A percentile compares a stretch with the other conserved stretches of the same genome.
Evolutionary conservation across 2,329 filamentous ascomycete genomes (phyloP).

Genomic region (Ophiostoma ips): DNA sequence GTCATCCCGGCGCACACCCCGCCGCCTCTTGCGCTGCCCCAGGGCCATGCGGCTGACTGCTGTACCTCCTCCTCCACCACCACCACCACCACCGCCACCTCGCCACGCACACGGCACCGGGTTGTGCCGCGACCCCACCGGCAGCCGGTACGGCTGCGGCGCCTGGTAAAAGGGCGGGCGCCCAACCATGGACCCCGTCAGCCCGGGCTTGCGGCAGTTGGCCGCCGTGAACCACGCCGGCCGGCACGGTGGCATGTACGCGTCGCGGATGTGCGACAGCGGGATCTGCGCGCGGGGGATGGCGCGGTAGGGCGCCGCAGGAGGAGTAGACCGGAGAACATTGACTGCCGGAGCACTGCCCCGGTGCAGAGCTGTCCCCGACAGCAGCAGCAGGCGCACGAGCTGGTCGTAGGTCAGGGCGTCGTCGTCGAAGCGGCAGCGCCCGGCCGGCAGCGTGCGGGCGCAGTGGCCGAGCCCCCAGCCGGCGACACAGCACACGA

Average conservation of each 20-base stretch:
- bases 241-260: neutral
- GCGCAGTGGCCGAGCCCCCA: slow-evolving; percentile 11
- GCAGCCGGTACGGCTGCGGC: slow-evolving; percentile 1
- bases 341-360: neutral
- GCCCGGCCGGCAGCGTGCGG: neutral
- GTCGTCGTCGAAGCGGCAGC: neutral
- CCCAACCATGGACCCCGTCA: neutral
- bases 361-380: slow-evolving; percentile 5
- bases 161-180: neutral
- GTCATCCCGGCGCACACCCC: too few relatives aligned
- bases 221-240: neutral
- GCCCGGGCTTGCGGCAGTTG: neutral
- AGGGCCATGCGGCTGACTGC: too few relatives aligned
- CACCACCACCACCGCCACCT: neutral
- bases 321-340: too few relatives aligned
- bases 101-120: neutral
- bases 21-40: too few relatives aligned
- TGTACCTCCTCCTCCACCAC: too few relatives aligned
- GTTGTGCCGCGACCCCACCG: neutral
- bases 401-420: slow-evolving; percentile 7
- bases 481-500: slow-evolving; percentile 7
- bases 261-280: neutral
- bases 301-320: neutral
- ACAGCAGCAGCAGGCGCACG: slow-evolving; percentile 7
- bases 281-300: neutral